Conservation (phyloP, 1,284 basidiomycete species). For the Moniliella sp. region DNA sequence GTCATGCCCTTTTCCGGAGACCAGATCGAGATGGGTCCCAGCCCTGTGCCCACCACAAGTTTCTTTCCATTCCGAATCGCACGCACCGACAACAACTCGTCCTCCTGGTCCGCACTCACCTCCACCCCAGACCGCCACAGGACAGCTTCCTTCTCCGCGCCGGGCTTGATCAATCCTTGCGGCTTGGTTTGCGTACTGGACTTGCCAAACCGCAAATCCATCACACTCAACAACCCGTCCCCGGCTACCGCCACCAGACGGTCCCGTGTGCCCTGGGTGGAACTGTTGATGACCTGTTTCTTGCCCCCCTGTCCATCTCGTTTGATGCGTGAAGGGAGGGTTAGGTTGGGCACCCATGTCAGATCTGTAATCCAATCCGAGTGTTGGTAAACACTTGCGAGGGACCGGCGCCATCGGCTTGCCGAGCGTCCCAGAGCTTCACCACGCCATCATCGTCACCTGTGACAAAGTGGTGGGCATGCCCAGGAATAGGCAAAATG, state of each 20-base stretch:
- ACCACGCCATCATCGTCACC: conserved; percentile 85
- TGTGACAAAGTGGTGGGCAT: conserved; percentile 49
- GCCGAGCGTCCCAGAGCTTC: conserved; percentile 74
- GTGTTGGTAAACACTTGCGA: conserved; percentile 47
- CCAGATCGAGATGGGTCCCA: conserved; percentile 76
- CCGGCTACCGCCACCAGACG: conserved; percentile 40
- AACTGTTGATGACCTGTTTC: conserved; percentile 1
- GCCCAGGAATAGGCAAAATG: conserved; percentile 57
- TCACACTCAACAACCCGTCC: conserved; percentile 70
- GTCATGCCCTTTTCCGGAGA: conserved; percentile 64
- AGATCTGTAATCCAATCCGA: conserved; percentile 90
- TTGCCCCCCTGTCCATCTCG: conserved; percentile 1
- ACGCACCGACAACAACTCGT: conserved; percentile 66
- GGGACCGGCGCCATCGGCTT: conserved; percentile 10
- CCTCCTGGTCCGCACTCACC: conserved; percentile 75
- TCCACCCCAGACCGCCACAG: conserved; percentile 43
- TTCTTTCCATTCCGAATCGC: conserved; percentile 54
- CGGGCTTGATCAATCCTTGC: background rate
- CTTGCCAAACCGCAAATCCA: conserved; percentile 40
- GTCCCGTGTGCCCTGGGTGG: conserved; percentile 1
- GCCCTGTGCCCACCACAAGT: conserved; percentile 65
- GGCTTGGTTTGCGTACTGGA: background rate
- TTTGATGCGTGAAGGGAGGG: too few species aligned
- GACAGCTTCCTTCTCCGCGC: background rate
- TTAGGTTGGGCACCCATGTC: conserved; percentile 41